Conservation (phyloP, 768 basidiomycete species). For the Termitomyces sp. region DNA sequence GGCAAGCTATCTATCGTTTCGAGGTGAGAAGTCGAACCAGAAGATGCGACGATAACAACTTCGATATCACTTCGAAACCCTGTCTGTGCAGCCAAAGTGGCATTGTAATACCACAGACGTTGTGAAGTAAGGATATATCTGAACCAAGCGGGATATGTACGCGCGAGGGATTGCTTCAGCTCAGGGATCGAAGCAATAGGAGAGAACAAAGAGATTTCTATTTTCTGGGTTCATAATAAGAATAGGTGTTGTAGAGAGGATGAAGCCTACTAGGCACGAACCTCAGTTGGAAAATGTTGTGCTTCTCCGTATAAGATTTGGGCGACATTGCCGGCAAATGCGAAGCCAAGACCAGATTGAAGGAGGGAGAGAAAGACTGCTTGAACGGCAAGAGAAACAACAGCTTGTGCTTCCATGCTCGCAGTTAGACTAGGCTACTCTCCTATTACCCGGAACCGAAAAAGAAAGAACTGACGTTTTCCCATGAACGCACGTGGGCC, state of each 20-base stretch:
- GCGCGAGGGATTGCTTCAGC: constrained; percentile 4
- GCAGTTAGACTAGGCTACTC: no score
- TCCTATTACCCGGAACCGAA: no score
- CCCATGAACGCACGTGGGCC: no score
- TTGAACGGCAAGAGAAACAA: not conserved
- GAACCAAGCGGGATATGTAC: constrained; percentile 2
- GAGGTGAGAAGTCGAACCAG: not conserved
- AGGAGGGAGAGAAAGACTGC: not conserved
- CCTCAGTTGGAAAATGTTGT: not conserved
- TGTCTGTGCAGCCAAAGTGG: not conserved
- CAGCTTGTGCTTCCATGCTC: not conserved
- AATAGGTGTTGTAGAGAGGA: not conserved
- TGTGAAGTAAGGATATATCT: not conserved
- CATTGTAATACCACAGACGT: not conserved
- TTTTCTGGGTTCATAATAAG: not conserved
- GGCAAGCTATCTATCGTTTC: constrained; percentile 3
- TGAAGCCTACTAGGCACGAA: not conserved
- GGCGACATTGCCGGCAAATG: not conserved
- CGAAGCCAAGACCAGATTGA: not conserved
- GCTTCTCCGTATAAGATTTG: not conserved
- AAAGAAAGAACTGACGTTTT: no score
- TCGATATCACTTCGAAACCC: not conserved
- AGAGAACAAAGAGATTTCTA: not conserved
- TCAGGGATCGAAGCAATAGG: not conserved
- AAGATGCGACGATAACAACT: not conserved